Conservation (phyloP, 768 basidiomycete species). For the Pleurotus ostreatus region DNA sequence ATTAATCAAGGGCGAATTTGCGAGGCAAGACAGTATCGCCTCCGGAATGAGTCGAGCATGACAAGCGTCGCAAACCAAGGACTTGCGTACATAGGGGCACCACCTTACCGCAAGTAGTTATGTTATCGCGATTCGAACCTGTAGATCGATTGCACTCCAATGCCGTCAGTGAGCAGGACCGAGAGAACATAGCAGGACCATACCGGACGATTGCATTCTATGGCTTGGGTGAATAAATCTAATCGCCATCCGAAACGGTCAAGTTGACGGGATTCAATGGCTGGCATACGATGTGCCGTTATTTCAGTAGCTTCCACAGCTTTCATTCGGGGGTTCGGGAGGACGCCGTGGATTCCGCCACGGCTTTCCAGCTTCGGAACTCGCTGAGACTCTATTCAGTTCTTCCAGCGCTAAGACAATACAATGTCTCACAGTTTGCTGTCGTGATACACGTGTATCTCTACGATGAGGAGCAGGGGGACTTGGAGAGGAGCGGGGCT, state of each 20-base stretch:
- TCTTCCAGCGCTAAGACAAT: not conserved
- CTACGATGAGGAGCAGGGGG: not conserved
- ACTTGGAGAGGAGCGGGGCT: not conserved
- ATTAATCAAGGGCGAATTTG: not conserved
- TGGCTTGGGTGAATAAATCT: not conserved
- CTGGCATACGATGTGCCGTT: not conserved
- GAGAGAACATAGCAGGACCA: not conserved
- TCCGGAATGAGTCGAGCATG: not conserved
- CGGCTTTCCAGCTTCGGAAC: not conserved
- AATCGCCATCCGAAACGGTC: not conserved
- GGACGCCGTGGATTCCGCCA: not conserved
- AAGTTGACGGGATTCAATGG: not conserved
- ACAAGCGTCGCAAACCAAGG: not conserved
- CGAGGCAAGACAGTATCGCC: slow-evolving; percentile 2
- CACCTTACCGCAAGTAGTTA: not conserved
- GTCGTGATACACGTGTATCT: slow-evolving; percentile 3
- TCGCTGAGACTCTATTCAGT: not conserved
- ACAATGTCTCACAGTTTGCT: not conserved
- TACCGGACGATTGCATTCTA: not conserved
- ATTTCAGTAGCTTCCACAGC: not conserved
- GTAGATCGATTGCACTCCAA: not conserved
- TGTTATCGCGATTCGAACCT: not conserved
- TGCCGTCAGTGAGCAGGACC: not conserved
- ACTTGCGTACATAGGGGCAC: not conserved
- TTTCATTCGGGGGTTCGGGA: not conserved